A percentile compares a stretch with the other conserved stretches of the same genome.
These are phyloP conservation scores for Calocybe indica DNA, from an alignment of 768 basidiomycete genomes.

Conservation along the genomic window DNA sequence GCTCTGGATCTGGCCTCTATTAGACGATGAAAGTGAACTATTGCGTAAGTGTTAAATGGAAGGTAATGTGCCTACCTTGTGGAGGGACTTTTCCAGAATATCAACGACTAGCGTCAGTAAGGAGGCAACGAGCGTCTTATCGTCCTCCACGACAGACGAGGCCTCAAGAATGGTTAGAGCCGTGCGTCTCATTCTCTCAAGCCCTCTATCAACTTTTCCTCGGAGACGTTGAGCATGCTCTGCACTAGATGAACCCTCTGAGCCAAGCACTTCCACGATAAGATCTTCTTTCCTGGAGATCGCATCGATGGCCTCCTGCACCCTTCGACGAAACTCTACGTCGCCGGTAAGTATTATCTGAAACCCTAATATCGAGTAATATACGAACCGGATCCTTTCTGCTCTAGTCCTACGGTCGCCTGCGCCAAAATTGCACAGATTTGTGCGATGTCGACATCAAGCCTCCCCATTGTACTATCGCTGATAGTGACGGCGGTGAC, in stretches of 20 bases:
- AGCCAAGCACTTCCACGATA: no score
- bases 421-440: conserved; percentile 40
- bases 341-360: no score
- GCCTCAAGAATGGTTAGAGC: conserved; percentile 45
- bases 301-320: no score
- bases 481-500: background rate
- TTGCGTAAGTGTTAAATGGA: conserved; percentile 3
- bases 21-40: conserved; percentile 15
- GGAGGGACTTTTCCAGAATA: no score
- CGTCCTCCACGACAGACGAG: background rate
- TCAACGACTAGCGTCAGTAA: no score
- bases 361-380: no score
- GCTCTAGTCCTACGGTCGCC: conserved; percentile 32
- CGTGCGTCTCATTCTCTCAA: conserved; percentile 51
- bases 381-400: conserved; percentile 11
- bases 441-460: conserved; percentile 27
- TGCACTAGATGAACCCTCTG: no score
- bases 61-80: background rate
- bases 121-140: background rate
- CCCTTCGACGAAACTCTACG: no score
- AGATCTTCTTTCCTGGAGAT: no score
- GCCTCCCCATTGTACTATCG: conserved; percentile 4
- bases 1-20: conserved; percentile 17
- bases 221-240: conserved; percentile 32
- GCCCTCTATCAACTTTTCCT: conserved; percentile 52